Evolutionary conservation across 352 stramenopile genomes (phyloP).

Genomic region (Pythium grandisporangium): DNA sequence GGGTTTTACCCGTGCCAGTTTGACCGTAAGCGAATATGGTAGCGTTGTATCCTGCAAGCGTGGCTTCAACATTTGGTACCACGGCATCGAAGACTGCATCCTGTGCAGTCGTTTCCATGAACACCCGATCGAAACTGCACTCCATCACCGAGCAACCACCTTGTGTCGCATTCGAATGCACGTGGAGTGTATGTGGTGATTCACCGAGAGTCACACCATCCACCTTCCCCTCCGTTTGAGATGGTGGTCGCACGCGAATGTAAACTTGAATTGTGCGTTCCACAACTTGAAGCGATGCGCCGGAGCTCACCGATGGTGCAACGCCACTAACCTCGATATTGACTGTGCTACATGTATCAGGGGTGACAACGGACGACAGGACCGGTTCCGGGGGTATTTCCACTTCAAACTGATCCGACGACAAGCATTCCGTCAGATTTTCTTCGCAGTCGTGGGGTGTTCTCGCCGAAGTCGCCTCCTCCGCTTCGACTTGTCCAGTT

Average conservation of each 20-base stretch:
- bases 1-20: constrained; percentile 88
- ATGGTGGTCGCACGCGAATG: constrained; percentile 51
- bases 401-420: no score
- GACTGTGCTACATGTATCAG: no score
- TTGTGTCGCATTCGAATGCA: constrained; percentile 5
- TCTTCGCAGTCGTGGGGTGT: no score
- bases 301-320: no score
- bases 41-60: constrained; percentile 80
- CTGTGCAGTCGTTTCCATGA: constrained; percentile 50
- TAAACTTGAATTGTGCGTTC: constrained; percentile 76
- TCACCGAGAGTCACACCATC: constrained; percentile 26
- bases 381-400: no score
- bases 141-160: constrained; percentile 33
- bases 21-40: constrained; percentile 91
- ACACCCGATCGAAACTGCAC: constrained; percentile 71
- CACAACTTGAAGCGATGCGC: no score
- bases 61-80: constrained; percentile 46
- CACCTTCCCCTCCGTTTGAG: constrained; percentile 7
- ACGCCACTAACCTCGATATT: no score
- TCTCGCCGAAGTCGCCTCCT: no score
- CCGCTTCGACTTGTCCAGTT: no score
- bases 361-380: no score
- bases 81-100: constrained; percentile 71
- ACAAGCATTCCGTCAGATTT: no score
- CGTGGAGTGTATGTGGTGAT: constrained; percentile 11